Percentiles rank a stretch among this genome's conserved stretches.
Evolutionary conservation across 2,329 filamentous ascomycete genomes (phyloP).

Genomic region (Xylariaceae sp.): DNA sequence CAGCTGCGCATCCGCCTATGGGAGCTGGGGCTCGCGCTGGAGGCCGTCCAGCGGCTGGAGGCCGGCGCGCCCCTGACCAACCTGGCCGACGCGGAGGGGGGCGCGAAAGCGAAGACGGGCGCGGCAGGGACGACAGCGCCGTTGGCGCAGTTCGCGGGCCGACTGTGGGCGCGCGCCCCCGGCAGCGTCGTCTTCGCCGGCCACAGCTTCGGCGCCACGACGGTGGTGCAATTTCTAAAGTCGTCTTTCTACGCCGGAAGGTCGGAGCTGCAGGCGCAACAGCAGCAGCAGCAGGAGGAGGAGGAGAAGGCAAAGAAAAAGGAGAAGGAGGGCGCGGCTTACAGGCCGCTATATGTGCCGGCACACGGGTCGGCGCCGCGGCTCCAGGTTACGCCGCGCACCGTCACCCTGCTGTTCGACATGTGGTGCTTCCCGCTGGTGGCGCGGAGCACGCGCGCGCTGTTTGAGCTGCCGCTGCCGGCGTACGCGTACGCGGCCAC

Average conservation of each 20-base stretch:
- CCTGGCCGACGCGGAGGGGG: neutral
- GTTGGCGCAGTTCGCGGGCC: constrained; percentile 51
- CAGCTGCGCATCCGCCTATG: constrained; percentile 71
- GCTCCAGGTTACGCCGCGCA: constrained; percentile 59
- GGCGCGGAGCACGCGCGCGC: constrained; percentile 51
- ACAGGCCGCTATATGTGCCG: constrained; percentile 60
- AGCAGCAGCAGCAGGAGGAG: constrained; percentile 39
- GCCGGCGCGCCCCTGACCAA: constrained; percentile 38
- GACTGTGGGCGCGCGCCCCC: constrained; percentile 60
- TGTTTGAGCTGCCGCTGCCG: constrained; percentile 68
- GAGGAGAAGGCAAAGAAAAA: too few relatives aligned
- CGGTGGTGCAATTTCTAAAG: constrained; percentile 70
- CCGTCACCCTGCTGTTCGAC: constrained; percentile 64
- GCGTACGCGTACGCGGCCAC: constrained; percentile 48
- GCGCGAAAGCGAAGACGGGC: neutral
- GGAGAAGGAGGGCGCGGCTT: too few relatives aligned
- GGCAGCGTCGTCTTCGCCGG: constrained; percentile 69
- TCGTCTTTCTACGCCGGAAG: constrained; percentile 60
- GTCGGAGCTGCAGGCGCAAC: constrained; percentile 38
- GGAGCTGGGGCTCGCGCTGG: constrained; percentile 67
- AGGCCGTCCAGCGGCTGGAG: constrained; percentile 61
- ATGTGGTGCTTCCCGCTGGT: constrained; percentile 73
- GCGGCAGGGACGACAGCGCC: constrained; percentile 43
- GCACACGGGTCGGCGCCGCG: constrained; percentile 46
- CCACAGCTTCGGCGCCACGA: constrained; percentile 75